These are phyloP conservation scores for Neospora caninum DNA, from an alignment of 169 alveolate species.

Conservation along the genomic window DNA sequence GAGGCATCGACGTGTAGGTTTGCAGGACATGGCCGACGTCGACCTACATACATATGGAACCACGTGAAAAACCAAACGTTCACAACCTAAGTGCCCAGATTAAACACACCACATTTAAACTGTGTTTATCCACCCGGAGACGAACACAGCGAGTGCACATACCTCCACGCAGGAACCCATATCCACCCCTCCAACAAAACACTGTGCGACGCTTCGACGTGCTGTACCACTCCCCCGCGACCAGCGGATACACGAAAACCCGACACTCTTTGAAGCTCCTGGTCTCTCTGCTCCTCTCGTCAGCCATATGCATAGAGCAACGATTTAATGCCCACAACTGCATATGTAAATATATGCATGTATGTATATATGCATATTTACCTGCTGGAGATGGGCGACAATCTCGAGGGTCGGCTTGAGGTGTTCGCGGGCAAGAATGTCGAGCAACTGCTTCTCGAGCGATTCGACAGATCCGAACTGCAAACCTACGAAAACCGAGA, in stretches of 20 bases:
- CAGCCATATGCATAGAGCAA: too few species aligned
- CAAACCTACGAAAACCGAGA: constrained; percentile 17
- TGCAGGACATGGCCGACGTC: constrained; percentile 52
- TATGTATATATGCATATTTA: not conserved
- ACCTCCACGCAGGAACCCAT: not conserved
- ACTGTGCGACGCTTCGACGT: too few species aligned
- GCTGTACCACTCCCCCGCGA: too few species aligned
- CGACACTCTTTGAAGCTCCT: too few species aligned
- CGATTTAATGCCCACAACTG: too few species aligned
- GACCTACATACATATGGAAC: constrained; percentile 20
- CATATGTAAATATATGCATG: too few species aligned
- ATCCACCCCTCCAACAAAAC: too few species aligned
- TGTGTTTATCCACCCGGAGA: not conserved
- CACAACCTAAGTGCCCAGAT: too few species aligned
- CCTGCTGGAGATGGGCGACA: constrained; percentile 52
- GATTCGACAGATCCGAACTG: constrained; percentile 48
- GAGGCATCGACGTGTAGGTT: constrained; percentile 65
- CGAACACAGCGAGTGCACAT: not conserved
- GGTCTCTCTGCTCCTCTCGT: too few species aligned
- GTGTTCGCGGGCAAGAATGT: constrained; percentile 58
- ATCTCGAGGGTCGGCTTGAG: constrained; percentile 58
- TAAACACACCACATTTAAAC: too few species aligned
- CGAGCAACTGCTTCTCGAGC: constrained; percentile 53
- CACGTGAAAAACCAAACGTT: not conserved
- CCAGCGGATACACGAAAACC: too few species aligned